Base-by-base conservation (phyloP, 345 rosid genomes). In the Euphorbia lathyris region DNA sequence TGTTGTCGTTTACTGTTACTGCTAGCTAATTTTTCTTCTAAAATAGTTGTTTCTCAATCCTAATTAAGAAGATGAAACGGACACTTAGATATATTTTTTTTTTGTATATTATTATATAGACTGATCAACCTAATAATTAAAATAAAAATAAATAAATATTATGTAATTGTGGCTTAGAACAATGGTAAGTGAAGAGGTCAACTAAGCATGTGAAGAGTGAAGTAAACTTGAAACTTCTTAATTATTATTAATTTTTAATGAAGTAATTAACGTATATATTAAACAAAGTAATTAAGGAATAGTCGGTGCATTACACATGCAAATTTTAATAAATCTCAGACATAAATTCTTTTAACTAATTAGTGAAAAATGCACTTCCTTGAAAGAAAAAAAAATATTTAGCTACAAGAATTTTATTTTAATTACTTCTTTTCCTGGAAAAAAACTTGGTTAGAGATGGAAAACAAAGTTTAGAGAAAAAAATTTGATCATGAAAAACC, bases 141-240 rank as follows among this genome's bases (percentile, higher is more conserved):
- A 30, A 20, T 5, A 4, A 4, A 26, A 38, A 12, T 36, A 38
- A 23, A 68, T 5, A 23, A 20, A 14, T 34, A 27, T 48, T 58
- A 16, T 32, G n/a, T 8, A 32, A 69, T 59, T 48, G 45, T 50
- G 63, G 64, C 55, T 23, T 55, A 19, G 68, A 73, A 69, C 74
- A 74, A 65, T 70, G 50, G 73, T 48, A 50, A 58, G 78, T 67
- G 52, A 64, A 47, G 34, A 65, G 82, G 87, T 84, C 87, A 81
- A 81, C 87, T 79, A 75, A 70, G 72, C 85, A 84, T 77, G 85
- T 84, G 83, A 79, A 9, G 66, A 61, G 73, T 67, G 72, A 71
- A 71, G 74, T 72, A 56, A 70, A 50, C 51, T 66, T 22, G 30
- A 77, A 68, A 10, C 63, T 79, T 78, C 67, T 26, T 30, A 32